Conservation (phyloP, 495 filamentous ascomycete species). For the Penicillium herquei region DNA sequence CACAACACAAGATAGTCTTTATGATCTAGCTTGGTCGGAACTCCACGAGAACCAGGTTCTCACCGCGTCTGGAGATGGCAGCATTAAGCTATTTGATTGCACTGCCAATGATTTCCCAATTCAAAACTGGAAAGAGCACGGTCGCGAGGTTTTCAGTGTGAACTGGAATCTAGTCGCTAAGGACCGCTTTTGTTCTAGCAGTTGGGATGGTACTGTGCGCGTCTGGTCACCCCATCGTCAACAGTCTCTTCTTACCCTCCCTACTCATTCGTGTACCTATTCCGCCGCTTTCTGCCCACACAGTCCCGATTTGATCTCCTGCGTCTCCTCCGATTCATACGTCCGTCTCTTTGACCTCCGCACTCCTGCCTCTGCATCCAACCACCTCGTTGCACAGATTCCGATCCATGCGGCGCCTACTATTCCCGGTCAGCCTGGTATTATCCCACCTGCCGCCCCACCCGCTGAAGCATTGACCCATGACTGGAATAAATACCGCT, state of each 20-base stretch:
- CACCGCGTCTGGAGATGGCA: slow-evolving; percentile 84
- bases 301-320: slow-evolving; percentile 71
- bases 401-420: slow-evolving; percentile 68
- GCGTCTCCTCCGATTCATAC: slow-evolving; percentile 81
- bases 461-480: slow-evolving; percentile 84
- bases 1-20: slow-evolving; percentile 95
- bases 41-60: slow-evolving; percentile 88
- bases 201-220: slow-evolving; percentile 94
- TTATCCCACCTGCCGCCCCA: slow-evolving; percentile 33
- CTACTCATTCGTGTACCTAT: slow-evolving; percentile 90
- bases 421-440: slow-evolving; percentile 33
- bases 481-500: slow-evolving; percentile 98
- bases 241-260: slow-evolving; percentile 75
- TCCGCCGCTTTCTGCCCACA: slow-evolving; percentile 78
- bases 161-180: slow-evolving; percentile 92
- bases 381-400: slow-evolving; percentile 75
- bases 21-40: slow-evolving; percentile 92
- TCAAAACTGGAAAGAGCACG: slow-evolving; percentile 86
- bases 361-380: slow-evolving; percentile 73
- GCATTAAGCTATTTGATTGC: slow-evolving; percentile 90
- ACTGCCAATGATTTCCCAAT: slow-evolving; percentile 76
- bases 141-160: slow-evolving; percentile 85
- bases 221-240: slow-evolving; percentile 78
- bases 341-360: slow-evolving; percentile 88
- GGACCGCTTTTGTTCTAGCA: slow-evolving; percentile 79